These are phyloP conservation scores for Cafeteria roenbergensis DNA, from an alignment of 108 stramenopile species.

Conservation along the genomic window DNA sequence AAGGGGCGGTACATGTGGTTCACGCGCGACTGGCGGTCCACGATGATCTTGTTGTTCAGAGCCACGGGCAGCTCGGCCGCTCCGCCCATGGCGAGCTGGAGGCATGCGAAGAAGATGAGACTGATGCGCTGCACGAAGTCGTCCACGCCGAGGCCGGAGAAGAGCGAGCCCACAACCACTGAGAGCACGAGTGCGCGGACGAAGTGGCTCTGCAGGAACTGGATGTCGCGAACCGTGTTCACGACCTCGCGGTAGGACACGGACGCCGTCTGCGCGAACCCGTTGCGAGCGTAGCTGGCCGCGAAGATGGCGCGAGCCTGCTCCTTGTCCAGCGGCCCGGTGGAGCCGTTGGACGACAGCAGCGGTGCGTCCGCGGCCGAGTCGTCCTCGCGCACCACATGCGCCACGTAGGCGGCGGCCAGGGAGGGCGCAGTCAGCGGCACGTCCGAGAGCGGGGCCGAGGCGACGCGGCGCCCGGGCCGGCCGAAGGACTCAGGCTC, in stretches of 20 bases:
- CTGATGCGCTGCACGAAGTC: not conserved
- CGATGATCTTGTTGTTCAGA: conserved; percentile 45
- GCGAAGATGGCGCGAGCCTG: not conserved
- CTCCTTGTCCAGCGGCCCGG: not conserved
- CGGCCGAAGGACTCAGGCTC: too few relatives aligned
- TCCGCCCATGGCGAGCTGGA: conserved; percentile 49
- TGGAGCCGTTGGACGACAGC: too few relatives aligned
- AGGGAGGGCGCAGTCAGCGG: too few relatives aligned
- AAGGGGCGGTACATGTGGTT: conserved; percentile 66
- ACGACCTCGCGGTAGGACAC: conserved; percentile 35
- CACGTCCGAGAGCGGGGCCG: too few relatives aligned
- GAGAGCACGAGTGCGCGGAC: conserved; percentile 48
- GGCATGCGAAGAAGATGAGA: conserved; percentile 19
- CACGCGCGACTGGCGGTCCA: conserved; percentile 71
- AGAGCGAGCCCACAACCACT: conserved; percentile 49
- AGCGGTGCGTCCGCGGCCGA: too few relatives aligned
- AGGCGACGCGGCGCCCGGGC: too few relatives aligned
- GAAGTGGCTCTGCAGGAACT: conserved; percentile 35
- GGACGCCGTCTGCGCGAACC: conserved; percentile 1
- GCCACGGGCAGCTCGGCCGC: conserved; percentile 55
- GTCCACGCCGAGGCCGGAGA: conserved; percentile 25
- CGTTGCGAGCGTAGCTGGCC: not conserved
- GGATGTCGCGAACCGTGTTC: conserved; percentile 49
- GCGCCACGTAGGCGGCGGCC: too few relatives aligned
- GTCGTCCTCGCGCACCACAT: too few relatives aligned